Evolutionary conservation across 169 alveolate genomes (phyloP), one percentile per base, ranked within the genome.

Genomic region (Theileria sp.): DNA sequence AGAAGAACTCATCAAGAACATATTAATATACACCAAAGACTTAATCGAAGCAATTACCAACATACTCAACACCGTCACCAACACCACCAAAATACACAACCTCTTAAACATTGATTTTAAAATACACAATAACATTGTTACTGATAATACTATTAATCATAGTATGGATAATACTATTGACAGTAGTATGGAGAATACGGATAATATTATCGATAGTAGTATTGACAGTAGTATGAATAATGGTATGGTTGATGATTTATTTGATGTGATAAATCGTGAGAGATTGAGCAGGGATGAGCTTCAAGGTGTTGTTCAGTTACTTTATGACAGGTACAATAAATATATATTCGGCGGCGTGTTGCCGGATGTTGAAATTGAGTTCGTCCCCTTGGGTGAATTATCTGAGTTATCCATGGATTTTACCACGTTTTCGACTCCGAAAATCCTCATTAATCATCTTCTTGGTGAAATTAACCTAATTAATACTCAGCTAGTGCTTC

Each of bases 1-100:
- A 19, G 89, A 83, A 64, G 80, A 83, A 25, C 66, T 68, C 15
- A 77, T 80, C 25, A 83, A 77, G 65, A 77, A 83, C 74, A 30
- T 34, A 25, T 76, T 83, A 21, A 83, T 83, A 50, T 51, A 77
- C 9, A 70, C 86, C 17, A 10, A 75, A n/a, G 89, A 83, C 38
- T 76, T 83, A 44, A 73, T 80, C 1, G 73, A 50, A 65, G 87
- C 81, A 32, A 71, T 83, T 12, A 56, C 81, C 12, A 66, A 50
- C 64, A 81, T 80, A 23, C 77, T 81, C 6, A 56, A 77, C 65
- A 34, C 68, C 50, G 71, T 83, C 23, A 79, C 86, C 8, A 77
- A 80, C 49, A 60, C 81, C 81, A 60, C 50, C 26, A 86, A 79
- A 19, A 77, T 62, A 19, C 65, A 74, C 21, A 3, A 6, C 32